Evolutionary conservation across 2,329 filamentous ascomycete genomes (phyloP), one percentile per base, ranked within the genome.

Genomic region (Hypoxylon sp.): DNA sequence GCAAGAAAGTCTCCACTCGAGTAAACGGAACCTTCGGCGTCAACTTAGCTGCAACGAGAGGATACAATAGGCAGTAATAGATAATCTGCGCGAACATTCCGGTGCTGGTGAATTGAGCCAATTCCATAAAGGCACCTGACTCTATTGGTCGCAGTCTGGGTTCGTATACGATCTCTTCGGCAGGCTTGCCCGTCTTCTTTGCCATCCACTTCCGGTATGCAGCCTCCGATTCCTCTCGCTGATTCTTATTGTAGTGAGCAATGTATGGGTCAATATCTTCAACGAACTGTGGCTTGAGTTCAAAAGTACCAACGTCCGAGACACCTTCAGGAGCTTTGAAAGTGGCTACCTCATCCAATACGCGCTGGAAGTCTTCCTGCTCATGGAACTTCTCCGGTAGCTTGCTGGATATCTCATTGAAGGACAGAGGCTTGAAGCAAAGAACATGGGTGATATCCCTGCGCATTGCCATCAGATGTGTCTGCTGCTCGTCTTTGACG

Each of bases 401-500:
- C 59, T 93, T 91, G 62, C 81, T 83, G 36, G 87, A 89, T 46
- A 99, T 87, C 60, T 97, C 94, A 7, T 93, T 96, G 75, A 94
- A 97, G 0, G 93, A 95, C 4, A 99, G 77, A 0, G 94, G 92
- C 71, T 95, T 96, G 79, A 97, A 97, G 75, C 93, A 97, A 19
- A 99, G 78, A 5, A 95, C 90, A 69, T 99, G 95, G 1, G 88
- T 89, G 57, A 99, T 89, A 65, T 99, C 95, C 37, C 91, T 87
- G 47, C 90, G 87, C 73, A 97, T 88, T 7, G 88, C 85, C 37
- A 86, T 76, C 7, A 88, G 71, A 41, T 88, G 84, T 12, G 87
- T 80, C 47, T 84, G 80, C 8, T 79, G 75, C 54, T 88, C 85
- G 41, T 88, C 81, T 47, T 88, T 82, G 5, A 79, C 77, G 1